These are phyloP conservation scores for Acanthamoeba castellanii DNA, from an alignment of 208 protist species.

Conservation along the genomic window DNA sequence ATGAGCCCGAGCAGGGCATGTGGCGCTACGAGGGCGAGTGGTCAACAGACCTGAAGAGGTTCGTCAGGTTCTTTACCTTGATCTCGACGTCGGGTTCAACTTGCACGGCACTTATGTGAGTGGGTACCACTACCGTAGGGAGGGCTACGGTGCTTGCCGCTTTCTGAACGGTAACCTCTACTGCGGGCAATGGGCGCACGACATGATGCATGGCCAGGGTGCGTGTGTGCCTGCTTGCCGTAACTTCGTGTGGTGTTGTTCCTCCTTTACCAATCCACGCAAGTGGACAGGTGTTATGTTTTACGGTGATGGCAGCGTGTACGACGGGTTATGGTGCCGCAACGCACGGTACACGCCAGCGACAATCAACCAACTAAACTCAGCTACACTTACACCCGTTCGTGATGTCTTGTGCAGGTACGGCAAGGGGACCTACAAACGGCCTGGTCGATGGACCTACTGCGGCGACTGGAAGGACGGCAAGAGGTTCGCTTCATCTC, in stretches of 20 bases:
- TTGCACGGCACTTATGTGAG: too few relatives aligned
- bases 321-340: background rate
- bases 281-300: slow-evolving; percentile 1
- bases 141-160: slow-evolving; percentile 15
- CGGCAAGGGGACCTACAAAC: background rate
- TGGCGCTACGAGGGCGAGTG: slow-evolving; percentile 43
- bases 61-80: background rate
- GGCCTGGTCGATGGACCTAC: background rate
- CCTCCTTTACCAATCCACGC: too few relatives aligned
- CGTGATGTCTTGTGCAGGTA: background rate
- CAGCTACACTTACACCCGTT: background rate
- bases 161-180: slow-evolving; percentile 33
- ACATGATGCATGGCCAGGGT: slow-evolving; percentile 39
- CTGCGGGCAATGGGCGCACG: background rate
- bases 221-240: background rate
- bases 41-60: background rate
- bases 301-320: slow-evolving; percentile 46
- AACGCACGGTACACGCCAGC: background rate
- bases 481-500: background rate
- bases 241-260: background rate
- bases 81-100: background rate
- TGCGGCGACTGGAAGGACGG: background rate
- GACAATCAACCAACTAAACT: background rate
- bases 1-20: background rate
- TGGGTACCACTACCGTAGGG: background rate